phyloP scores from a whole-genome alignment of 345 rosid species.

The Euphorbia tirucalli region DNA sequence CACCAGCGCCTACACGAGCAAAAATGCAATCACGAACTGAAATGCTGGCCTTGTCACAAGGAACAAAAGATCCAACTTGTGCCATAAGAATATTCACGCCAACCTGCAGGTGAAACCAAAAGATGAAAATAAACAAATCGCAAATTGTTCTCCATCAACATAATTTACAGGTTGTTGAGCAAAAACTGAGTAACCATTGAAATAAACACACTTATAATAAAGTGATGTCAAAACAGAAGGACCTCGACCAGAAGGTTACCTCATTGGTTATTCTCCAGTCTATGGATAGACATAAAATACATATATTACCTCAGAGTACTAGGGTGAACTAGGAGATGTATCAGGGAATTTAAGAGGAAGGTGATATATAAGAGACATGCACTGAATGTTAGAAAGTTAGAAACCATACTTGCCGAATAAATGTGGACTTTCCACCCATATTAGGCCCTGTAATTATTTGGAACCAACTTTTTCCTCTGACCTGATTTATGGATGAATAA shows the following conservation, averaged over 20 bases:
- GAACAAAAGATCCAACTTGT: constrained; percentile 96
- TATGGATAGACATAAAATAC: background rate
- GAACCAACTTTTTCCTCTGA: constrained; percentile 90
- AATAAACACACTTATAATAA: background rate
- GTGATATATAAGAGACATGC: background rate
- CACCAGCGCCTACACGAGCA: constrained; percentile 99
- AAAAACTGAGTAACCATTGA: background rate
- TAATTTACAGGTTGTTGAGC: constrained; percentile 5
- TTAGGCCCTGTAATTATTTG: constrained; percentile 98
- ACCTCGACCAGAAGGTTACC: background rate
- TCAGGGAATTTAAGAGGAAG: background rate
- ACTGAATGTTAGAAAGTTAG: constrained; percentile 6
- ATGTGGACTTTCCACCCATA: constrained; percentile 99
- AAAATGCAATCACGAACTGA: constrained; percentile 95
- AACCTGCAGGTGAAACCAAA: constrained; percentile 46
- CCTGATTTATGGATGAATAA: constrained; percentile 43
- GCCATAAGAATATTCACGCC: constrained; percentile 97
- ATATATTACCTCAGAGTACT: background rate
- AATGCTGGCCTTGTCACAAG: constrained; percentile 86
- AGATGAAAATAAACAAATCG: constrained; percentile 3
- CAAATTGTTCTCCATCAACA: background rate
- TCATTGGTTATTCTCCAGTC: background rate
- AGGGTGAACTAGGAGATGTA: background rate
- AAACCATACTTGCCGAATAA: constrained; percentile 77
- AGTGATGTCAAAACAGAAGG: background rate